Evolutionary conservation across 2,329 filamentous ascomycete genomes (phyloP).

Genomic region (Pyrenophora seminiperda): DNA sequence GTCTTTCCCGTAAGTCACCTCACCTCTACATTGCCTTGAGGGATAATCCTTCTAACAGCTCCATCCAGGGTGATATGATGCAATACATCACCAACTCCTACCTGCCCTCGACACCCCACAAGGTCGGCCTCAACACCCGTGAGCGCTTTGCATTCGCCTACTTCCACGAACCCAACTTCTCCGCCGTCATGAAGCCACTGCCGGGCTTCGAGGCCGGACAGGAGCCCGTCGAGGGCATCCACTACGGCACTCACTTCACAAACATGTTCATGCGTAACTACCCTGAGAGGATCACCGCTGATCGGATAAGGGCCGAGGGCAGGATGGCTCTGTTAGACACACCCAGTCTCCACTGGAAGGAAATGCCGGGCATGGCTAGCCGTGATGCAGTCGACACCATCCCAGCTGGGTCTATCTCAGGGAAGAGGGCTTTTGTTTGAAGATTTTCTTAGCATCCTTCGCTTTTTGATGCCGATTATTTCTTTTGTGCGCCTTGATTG

Average conservation of each 20-base stretch:
- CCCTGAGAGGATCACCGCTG: slow-evolving; percentile 9
- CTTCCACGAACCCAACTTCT: slow-evolving; percentile 17
- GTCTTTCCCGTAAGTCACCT: slow-evolving; percentile 50
- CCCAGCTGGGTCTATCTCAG: no score
- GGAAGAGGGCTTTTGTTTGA: no score
- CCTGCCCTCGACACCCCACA: slow-evolving; percentile 14
- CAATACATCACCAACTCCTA: slow-evolving; percentile 17
- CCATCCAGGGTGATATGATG: slow-evolving; percentile 13
- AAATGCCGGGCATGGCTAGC: neutral
- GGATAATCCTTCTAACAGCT: neutral
- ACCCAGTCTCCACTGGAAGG: slow-evolving; percentile 5
- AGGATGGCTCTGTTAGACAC: slow-evolving; percentile 10
- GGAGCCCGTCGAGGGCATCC: slow-evolving; percentile 7
- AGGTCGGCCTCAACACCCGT: slow-evolving; percentile 14
- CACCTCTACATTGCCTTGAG: no score
- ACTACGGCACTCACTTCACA: slow-evolving; percentile 14
- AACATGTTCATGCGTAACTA: slow-evolving; percentile 20
- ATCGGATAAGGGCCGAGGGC: slow-evolving; percentile 5
- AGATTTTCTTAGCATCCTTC: no score
- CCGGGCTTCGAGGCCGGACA: slow-evolving; percentile 9
- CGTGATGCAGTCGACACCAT: neutral
- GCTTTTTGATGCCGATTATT: no score
- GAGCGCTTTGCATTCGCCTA: slow-evolving; percentile 16
- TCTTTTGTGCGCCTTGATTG: no score
- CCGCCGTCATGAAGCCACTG: slow-evolving; percentile 12